Evolutionary conservation across 345 rosid species (phyloP).

Genomic region (Arabis hirsuta): DNA sequence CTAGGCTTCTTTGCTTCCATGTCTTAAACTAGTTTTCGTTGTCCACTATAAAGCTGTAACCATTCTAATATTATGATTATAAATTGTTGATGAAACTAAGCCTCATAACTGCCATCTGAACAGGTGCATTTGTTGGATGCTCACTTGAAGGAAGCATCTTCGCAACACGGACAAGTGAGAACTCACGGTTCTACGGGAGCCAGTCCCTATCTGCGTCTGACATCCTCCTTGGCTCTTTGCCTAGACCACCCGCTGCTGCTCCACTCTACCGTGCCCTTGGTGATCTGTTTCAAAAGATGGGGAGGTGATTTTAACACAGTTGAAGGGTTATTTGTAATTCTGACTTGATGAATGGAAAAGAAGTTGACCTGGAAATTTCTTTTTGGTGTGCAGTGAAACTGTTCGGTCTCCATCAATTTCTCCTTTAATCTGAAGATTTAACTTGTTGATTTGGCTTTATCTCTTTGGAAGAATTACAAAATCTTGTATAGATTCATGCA

Average conservation of each 20-base stretch:
- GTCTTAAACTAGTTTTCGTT: slow-evolving; percentile 1
- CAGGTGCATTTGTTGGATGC: slow-evolving; percentile 96
- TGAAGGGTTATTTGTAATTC: slow-evolving; percentile 27
- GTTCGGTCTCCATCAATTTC: slow-evolving; percentile 19
- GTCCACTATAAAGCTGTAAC: background rate
- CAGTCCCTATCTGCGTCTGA: slow-evolving; percentile 74
- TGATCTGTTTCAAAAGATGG: slow-evolving; percentile 67
- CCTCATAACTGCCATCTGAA: slow-evolving; percentile 13
- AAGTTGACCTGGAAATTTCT: slow-evolving; percentile 27
- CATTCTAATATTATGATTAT: background rate
- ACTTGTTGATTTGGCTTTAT: slow-evolving; percentile 29
- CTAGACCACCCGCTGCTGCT: slow-evolving; percentile 87
- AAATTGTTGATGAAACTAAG: background rate
- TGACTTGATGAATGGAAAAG: slow-evolving; percentile 2
- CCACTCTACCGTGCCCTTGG: slow-evolving; percentile 75
- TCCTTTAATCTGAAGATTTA: slow-evolving; percentile 22
- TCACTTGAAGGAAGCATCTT: slow-evolving; percentile 89
- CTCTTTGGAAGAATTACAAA: slow-evolving; percentile 15
- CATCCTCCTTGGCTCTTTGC: slow-evolving; percentile 81
- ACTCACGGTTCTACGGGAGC: slow-evolving; percentile 83
- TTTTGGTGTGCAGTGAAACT: slow-evolving; percentile 41
- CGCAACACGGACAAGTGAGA: slow-evolving; percentile 71
- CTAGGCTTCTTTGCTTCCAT: background rate
- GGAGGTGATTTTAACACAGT: slow-evolving; percentile 44
- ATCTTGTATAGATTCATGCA: slow-evolving; percentile 39